Percentiles rank a stretch among this genome's conserved stretches.
These are phyloP conservation scores for Dendrostoma leiphaemia DNA, from an alignment of 2,329 filamentous ascomycete genomes.

Conservation along the genomic window DNA sequence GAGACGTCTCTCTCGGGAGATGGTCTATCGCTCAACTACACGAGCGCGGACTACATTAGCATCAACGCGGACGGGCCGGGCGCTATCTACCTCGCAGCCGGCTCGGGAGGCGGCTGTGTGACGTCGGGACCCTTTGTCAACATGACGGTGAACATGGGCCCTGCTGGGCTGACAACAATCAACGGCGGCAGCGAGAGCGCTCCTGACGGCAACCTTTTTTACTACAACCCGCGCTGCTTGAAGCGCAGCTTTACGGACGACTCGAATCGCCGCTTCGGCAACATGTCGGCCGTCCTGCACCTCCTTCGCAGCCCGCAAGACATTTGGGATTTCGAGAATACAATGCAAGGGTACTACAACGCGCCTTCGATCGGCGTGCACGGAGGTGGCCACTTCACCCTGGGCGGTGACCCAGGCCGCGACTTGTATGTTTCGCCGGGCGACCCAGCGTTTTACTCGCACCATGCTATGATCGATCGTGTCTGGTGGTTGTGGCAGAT, in stretches of 20 bases:
- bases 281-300: background rate
- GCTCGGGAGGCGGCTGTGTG: slow-evolving; percentile 50
- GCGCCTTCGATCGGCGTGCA: slow-evolving; percentile 25
- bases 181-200: slow-evolving; percentile 26
- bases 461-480: slow-evolving; percentile 31
- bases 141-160: slow-evolving; percentile 33
- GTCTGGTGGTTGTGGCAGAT: slow-evolving; percentile 36
- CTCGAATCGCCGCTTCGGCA: slow-evolving; percentile 3
- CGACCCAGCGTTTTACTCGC: slow-evolving; percentile 34
- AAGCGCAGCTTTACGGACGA: slow-evolving; percentile 32
- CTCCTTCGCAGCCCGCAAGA: slow-evolving; percentile 8
- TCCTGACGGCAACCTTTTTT: slow-evolving; percentile 25
- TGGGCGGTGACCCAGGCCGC: slow-evolving; percentile 1
- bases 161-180: slow-evolving; percentile 28
- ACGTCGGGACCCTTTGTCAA: slow-evolving; percentile 42
- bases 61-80: slow-evolving; percentile 21
- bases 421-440: slow-evolving; percentile 31
- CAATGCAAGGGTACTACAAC: slow-evolving; percentile 24
- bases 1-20: slow-evolving; percentile 45
- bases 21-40: slow-evolving; percentile 26
- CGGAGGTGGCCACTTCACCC: slow-evolving; percentile 32
- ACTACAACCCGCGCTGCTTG: slow-evolving; percentile 38
- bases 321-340: slow-evolving; percentile 33
- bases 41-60: slow-evolving; percentile 28
- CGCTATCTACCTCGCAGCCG: slow-evolving; percentile 31